These are phyloP conservation scores for Thinopyrum elongatum DNA, from an alignment of 176 grass and related monocot species.

Conservation along the genomic window DNA sequence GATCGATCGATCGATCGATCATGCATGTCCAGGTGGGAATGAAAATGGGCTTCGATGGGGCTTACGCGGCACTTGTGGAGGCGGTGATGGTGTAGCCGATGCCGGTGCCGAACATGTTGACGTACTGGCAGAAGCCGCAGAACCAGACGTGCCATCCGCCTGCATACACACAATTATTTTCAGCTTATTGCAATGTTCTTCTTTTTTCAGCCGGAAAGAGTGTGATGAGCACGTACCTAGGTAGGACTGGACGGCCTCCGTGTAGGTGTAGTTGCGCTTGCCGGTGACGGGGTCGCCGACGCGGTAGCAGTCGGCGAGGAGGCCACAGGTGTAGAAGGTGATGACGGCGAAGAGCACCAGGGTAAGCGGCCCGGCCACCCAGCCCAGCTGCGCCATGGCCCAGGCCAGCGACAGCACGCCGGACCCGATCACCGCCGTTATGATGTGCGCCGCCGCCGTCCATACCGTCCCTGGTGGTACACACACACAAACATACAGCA, in stretches of 20 bases:
- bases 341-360: constrained; percentile 60
- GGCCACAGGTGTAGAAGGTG: constrained; percentile 78
- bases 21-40: background rate
- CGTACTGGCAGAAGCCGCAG: constrained; percentile 82
- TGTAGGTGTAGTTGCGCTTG: constrained; percentile 85
- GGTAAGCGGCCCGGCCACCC: constrained; percentile 54
- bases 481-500: too few species aligned
- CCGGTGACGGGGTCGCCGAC: constrained; percentile 50
- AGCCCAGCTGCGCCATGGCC: constrained; percentile 85
- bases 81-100: constrained; percentile 94
- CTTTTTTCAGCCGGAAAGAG: too few species aligned
- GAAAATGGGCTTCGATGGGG: background rate
- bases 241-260: constrained; percentile 59
- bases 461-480: constrained; percentile 63
- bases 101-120: constrained; percentile 67
- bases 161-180: background rate
- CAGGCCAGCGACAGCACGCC: constrained; percentile 83
- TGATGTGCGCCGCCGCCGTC: constrained; percentile 77
- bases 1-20: too few species aligned
- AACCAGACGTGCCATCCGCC: constrained; percentile 61
- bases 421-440: constrained; percentile 93
- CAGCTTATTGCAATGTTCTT: background rate
- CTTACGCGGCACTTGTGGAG: constrained; percentile 68
- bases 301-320: constrained; percentile 80
- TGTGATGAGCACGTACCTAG: constrained; percentile 31